Percentiles rank a stretch among this genome's conserved stretches.
These are phyloP conservation scores for Clonostachys byssicola DNA, from an alignment of 2,329 filamentous ascomycete species.

Conservation along the genomic window DNA sequence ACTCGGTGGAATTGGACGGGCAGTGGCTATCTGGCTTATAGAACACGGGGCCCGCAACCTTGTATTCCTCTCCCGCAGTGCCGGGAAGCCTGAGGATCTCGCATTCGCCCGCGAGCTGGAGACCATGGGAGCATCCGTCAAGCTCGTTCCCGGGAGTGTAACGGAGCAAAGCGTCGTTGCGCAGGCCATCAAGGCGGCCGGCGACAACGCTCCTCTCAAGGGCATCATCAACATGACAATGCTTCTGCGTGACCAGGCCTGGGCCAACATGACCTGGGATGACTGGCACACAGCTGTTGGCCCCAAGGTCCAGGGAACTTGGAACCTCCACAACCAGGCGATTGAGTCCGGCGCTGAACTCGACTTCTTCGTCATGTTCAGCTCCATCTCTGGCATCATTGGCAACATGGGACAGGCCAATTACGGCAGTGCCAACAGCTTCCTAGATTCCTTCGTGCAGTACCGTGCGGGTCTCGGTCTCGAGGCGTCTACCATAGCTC, in stretches of 20 bases:
- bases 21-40: constrained; percentile 3
- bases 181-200: constrained; percentile 22
- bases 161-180: not conserved
- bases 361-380: constrained; percentile 32
- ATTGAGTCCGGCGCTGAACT: constrained; percentile 6
- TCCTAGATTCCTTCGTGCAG: constrained; percentile 18
- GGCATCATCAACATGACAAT: constrained; percentile 2
- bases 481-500: not conserved
- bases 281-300: constrained; percentile 12
- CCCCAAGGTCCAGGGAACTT: constrained; percentile 24
- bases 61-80: constrained; percentile 19
- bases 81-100: constrained; percentile 11
- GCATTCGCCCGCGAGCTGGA: constrained; percentile 16
- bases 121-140: constrained; percentile 12
- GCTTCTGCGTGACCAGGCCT: not conserved
- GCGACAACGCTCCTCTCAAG: constrained; percentile 11
- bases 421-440: constrained; percentile 28
- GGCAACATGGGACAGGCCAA: constrained; percentile 30
- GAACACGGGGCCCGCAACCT: constrained; percentile 13
- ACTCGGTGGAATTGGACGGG: constrained; percentile 4
- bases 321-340: constrained; percentile 15
- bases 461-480: not conserved
- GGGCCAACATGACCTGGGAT: constrained; percentile 3
- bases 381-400: constrained; percentile 24
- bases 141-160: constrained; percentile 11